Conservation (phyloP, 352 stramenopile genomes). For the Phytophthora chlamydospora region DNA sequence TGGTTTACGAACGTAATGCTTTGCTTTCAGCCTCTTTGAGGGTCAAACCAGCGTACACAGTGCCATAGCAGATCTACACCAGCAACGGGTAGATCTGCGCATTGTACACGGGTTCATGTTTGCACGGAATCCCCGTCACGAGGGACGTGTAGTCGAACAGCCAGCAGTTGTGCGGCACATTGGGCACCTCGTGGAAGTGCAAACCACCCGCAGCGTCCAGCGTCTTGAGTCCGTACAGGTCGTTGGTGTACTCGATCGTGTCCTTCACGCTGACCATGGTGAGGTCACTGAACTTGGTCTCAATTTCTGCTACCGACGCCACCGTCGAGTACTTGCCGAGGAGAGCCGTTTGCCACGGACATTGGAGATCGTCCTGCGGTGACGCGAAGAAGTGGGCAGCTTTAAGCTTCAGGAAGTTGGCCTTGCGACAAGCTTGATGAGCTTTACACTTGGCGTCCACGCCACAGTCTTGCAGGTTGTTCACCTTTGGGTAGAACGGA, state of each 20-base stretch:
- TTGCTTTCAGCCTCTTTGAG: too few species aligned
- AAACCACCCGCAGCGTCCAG: slow-evolving; percentile 33
- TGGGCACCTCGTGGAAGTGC: slow-evolving; percentile 29
- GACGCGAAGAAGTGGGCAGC: slow-evolving; percentile 58
- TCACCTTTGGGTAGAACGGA: slow-evolving; percentile 46
- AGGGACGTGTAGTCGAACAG: slow-evolving; percentile 45
- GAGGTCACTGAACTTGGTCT: slow-evolving; percentile 41
- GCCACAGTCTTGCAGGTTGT: slow-evolving; percentile 36
- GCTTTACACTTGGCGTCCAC: slow-evolving; percentile 14
- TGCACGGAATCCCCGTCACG: slow-evolving; percentile 30
- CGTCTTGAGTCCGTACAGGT: slow-evolving; percentile 49
- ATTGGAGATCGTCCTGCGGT: slow-evolving; percentile 43
- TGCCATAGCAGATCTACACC: slow-evolving; percentile 8
- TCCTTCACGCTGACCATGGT: slow-evolving; percentile 38
- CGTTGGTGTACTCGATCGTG: slow-evolving; percentile 42
- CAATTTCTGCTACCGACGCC: slow-evolving; percentile 24
- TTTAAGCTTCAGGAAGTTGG: slow-evolving; percentile 51
- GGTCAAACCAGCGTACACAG: too few species aligned
- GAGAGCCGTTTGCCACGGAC: slow-evolving; percentile 46
- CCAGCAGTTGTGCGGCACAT: slow-evolving; percentile 54
- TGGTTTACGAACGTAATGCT: too few species aligned
- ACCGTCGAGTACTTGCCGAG: slow-evolving; percentile 52
- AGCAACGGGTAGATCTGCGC: slow-evolving; percentile 40
- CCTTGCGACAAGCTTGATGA: slow-evolving; percentile 38
- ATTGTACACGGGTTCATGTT: slow-evolving; percentile 37